Base-by-base conservation (phyloP, 1,139 yeast species). In the Geotrichum reessii region DNA sequence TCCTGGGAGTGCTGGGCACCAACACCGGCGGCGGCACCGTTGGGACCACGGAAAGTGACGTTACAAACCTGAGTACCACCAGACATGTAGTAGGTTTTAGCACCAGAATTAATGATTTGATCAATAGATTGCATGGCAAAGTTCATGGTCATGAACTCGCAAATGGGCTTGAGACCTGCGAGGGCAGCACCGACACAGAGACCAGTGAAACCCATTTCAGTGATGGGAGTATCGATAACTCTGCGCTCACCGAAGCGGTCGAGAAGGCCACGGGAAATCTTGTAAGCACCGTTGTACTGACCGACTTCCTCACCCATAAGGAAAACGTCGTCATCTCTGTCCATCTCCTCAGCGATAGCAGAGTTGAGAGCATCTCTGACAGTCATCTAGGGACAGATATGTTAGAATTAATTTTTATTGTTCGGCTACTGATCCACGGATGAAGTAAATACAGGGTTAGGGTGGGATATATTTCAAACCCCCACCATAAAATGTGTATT, bases 21-120 rank as follows among this genome's bases (percentile, higher is more conserved):
- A 68, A 93, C 99, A 82, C 99, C 98, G 54, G 97, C 97, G 68
- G 99, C 97, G 56, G 99, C 97, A 77, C 99, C 99, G 76, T 95
- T 95, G 64, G 99, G 98, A 71, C 99, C 99, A 78, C 99, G 87
- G 82, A 95, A 95, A 57, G 96, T 92, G 71, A 93, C 89, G 77
- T 89, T 92, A 81, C 97, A 92, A 63, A 92, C 92, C 78, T 92
- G 97, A 65, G 85, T 87, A 80, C 99, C 99, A 74, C 99, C 99
- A 63, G 97, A 88, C 99, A 93, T 93, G 80, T 93, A 93, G 77
- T 85, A 89, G 54, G 99, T 93, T 82, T 93, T 95, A 63, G 98
- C 99, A 62, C 97, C 99, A 60, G 98, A 92, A 82, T 93, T 93
- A 77, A 93, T 83, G 75, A 93, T 93, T 69, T 93, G 99, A 76